Evolutionary conservation across 1,284 basidiomycete genomes (phyloP).

Genomic region (Ceratobasidium papillatum): DNA sequence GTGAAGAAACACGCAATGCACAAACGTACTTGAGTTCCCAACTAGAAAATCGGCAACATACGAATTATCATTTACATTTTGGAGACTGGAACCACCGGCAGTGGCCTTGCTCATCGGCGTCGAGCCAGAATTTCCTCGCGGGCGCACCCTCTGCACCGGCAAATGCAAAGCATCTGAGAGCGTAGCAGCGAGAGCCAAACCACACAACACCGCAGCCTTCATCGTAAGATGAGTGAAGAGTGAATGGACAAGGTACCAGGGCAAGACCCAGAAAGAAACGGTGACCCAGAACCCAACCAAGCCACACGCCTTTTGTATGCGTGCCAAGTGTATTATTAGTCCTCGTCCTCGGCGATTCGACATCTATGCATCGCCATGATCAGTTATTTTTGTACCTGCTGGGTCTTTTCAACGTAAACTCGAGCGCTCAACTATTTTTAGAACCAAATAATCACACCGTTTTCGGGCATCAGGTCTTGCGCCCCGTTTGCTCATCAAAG

Average conservation of each 20-base stretch:
- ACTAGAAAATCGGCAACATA: slow-evolving; percentile 7
- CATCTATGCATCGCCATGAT: neutral
- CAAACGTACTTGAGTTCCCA: neutral
- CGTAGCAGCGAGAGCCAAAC: slow-evolving; percentile 8
- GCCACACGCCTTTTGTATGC: neutral
- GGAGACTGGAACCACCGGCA: neutral
- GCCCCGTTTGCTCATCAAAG: no score
- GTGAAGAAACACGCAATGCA: neutral
- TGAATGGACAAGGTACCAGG: neutral
- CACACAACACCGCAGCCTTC: slow-evolving; percentile 4
- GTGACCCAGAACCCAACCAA: neutral
- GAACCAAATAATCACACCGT: neutral
- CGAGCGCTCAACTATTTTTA: slow-evolving; percentile 9
- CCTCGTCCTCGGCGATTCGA: neutral
- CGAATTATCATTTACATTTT: neutral
- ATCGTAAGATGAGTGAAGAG: neutral
- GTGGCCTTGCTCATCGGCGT: slow-evolving; percentile 8
- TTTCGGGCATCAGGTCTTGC: neutral
- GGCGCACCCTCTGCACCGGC: slow-evolving; percentile 9
- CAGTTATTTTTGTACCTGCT: neutral
- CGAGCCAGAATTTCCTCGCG: slow-evolving; percentile 1
- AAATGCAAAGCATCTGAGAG: slow-evolving; percentile 18
- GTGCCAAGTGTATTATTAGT: neutral
- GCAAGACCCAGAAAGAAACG: neutral
- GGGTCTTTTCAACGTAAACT: neutral